Evolutionary conservation across 768 basidiomycete species (phyloP).

Genomic region (Phanerochaete sordida): DNA sequence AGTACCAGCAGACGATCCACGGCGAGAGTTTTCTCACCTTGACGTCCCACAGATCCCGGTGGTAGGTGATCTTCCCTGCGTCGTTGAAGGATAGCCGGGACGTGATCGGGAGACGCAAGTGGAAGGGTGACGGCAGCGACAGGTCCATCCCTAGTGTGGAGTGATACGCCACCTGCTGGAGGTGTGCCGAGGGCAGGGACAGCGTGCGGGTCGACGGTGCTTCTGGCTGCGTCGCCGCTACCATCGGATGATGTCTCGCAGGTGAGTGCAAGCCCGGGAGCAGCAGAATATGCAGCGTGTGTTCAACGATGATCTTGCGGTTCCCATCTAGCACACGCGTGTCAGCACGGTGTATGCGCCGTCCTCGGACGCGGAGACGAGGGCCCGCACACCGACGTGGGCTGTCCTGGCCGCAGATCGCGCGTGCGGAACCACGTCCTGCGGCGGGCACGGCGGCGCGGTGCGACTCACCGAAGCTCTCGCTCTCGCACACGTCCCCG

Average conservation of each 20-base stretch:
- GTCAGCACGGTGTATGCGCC: not conserved
- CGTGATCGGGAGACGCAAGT: constrained; percentile 67
- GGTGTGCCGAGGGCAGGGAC: constrained; percentile 20
- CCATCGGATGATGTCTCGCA: constrained; percentile 10
- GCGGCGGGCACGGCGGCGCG: not conserved
- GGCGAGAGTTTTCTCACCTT: constrained; percentile 29
- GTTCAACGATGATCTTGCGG: constrained; percentile 71
- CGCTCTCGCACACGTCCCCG: constrained; percentile 71
- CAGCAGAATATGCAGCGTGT: constrained; percentile 73
- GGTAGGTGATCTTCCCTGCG: constrained; percentile 73
- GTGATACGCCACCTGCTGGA: constrained; percentile 19
- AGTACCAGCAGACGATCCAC: not conserved
- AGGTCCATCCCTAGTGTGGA: constrained; percentile 30
- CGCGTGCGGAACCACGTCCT: not conserved
- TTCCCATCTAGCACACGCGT: constrained; percentile 55
- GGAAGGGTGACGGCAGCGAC: constrained; percentile 65
- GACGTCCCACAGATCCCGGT: constrained; percentile 80
- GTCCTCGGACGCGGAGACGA: not conserved
- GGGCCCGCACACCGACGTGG: not conserved
- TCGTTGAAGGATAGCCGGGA: constrained; percentile 79
- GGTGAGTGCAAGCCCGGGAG: constrained; percentile 64
- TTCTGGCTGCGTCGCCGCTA: not conserved
- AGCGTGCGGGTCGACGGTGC: constrained; percentile 12
- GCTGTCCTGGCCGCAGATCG: not conserved
- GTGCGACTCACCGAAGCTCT: constrained; percentile 62